A percentile compares a stretch with the other conserved stretches of the same genome.
phyloP scores from a whole-genome alignment of 257 asterid genomes.

The Solanum okadae region DNA sequence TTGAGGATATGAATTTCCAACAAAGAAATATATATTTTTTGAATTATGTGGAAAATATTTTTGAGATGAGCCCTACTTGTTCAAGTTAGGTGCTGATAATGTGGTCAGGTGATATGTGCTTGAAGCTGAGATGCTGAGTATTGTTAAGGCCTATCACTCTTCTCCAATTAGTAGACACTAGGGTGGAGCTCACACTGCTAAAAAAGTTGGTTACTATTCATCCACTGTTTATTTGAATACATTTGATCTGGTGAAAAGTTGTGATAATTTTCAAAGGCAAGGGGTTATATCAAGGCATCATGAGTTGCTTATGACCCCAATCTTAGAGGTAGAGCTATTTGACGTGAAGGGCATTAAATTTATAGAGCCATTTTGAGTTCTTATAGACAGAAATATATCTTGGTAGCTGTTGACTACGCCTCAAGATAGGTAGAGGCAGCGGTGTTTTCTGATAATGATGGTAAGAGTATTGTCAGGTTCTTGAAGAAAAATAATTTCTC shows the following conservation, averaged over 20 bases:
- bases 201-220: no score
- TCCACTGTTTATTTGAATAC: neutral
- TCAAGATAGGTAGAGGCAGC: no score
- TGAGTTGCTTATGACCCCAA: neutral
- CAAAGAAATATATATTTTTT: no score
- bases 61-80: neutral
- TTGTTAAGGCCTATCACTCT: neutral
- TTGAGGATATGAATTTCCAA: neutral
- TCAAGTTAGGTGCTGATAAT: neutral
- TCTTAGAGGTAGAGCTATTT: neutral
- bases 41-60: neutral
- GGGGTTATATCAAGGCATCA: neutral
- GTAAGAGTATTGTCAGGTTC: no score
- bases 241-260: neutral
- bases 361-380: no score
- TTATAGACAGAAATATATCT: no score
- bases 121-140: no score
- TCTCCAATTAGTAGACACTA: neutral
- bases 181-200: neutral
- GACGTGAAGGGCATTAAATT: neutral
- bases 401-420: no score
- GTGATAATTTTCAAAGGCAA: neutral
- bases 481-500: no score
- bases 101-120: no score
- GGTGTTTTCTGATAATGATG: no score